phyloP scores from a whole-genome alignment of 345 rosid species.

The Cochlearia excelsa region DNA sequence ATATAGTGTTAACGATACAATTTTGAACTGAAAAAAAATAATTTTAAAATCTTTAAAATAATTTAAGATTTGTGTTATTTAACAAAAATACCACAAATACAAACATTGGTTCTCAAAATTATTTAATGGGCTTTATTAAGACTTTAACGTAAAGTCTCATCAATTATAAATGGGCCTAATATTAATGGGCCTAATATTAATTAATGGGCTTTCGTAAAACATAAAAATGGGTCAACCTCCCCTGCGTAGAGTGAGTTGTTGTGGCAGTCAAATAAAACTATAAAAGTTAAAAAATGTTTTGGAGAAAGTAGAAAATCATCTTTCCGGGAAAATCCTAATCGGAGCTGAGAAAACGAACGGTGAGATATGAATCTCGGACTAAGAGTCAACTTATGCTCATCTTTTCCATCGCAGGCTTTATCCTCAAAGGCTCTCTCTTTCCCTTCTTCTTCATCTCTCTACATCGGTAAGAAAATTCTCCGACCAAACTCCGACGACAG shows the following conservation, averaged over 20 bases:
- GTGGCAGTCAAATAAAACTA: constrained; percentile 14
- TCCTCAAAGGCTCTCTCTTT: constrained; percentile 6
- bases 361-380: constrained; percentile 19
- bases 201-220: too few species aligned
- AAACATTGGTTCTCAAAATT: too few species aligned
- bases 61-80: too few species aligned
- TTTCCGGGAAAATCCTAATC: background rate
- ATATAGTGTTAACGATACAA: too few species aligned
- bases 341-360: constrained; percentile 11
- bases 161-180: too few species aligned
- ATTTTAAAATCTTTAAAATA: too few species aligned
- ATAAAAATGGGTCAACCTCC: too few species aligned
- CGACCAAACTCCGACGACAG: constrained; percentile 2
- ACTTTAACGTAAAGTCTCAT: too few species aligned
- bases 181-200: too few species aligned
- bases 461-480: constrained; percentile 10
- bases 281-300: background rate
- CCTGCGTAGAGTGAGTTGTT: background rate
- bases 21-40: too few species aligned
- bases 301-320: constrained; percentile 1
- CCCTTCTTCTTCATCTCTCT: constrained; percentile 18
- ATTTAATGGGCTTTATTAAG: too few species aligned
- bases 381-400: constrained; percentile 11
- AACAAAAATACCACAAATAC: too few species aligned
- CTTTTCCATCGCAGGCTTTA: constrained; percentile 18